Conservation (phyloP, 106 monocot species). For the Phalaenopsis equestris region DNA sequence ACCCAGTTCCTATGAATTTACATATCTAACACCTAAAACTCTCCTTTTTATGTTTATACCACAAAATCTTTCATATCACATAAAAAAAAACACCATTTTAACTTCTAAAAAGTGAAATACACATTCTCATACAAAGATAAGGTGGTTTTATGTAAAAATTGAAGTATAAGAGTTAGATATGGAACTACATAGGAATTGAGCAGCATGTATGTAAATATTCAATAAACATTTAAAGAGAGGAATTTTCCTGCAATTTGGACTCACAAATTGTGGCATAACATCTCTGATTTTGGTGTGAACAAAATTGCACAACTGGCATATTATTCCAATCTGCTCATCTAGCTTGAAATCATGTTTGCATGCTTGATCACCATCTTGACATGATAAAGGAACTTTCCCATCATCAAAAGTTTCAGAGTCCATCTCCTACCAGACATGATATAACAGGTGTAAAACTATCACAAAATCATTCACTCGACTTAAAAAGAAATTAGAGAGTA, state of each 20-base stretch:
- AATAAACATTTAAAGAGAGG: conserved; percentile 2
- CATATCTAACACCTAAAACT: too few relatives aligned
- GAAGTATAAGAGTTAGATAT: too few relatives aligned
- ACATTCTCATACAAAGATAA: too few relatives aligned
- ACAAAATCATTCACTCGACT: neutral
- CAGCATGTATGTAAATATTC: too few relatives aligned
- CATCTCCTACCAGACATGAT: conserved; percentile 20
- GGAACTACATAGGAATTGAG: too few relatives aligned
- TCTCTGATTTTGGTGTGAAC: conserved; percentile 53
- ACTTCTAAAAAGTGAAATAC: too few relatives aligned
- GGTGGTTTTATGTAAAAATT: too few relatives aligned
- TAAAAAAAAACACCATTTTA: too few relatives aligned
- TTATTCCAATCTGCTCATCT: conserved; percentile 55
- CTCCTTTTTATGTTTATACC: too few relatives aligned
- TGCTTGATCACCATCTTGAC: conserved; percentile 15
- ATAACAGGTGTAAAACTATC: conserved; percentile 5
- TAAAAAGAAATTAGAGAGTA: neutral
- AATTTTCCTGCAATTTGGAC: neutral
- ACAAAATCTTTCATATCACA: too few relatives aligned
- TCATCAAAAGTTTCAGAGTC: conserved; percentile 5
- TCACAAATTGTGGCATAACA: conserved; percentile 53
- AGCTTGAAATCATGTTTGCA: conserved; percentile 56
- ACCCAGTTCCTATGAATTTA: too few relatives aligned
- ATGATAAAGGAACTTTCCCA: neutral
- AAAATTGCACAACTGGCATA: conserved; percentile 46